Conservation (phyloP, 352 stramenopile genomes). For the Peronosclerospora sorghi region DNA sequence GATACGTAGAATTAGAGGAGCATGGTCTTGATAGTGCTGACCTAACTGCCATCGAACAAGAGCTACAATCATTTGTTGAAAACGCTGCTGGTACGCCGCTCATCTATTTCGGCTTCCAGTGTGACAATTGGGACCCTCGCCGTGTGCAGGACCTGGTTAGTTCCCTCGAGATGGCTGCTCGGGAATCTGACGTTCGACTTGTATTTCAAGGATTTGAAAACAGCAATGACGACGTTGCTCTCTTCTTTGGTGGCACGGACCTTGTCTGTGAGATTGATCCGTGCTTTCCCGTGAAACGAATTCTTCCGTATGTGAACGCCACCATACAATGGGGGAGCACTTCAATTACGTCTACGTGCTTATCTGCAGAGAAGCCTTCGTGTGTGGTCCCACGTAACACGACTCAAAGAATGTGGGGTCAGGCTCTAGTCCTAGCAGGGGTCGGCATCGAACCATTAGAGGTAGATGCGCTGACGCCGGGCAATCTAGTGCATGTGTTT, state of each 20-base stretch:
- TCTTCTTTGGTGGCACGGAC: slow-evolving; percentile 25
- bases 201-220: slow-evolving; percentile 47
- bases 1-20: slow-evolving; percentile 35
- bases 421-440: slow-evolving; percentile 32
- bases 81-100: slow-evolving; percentile 15
- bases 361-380: slow-evolving; percentile 31
- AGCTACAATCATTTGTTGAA: slow-evolving; percentile 9
- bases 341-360: slow-evolving; percentile 39
- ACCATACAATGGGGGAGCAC: slow-evolving; percentile 47
- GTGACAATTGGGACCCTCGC: slow-evolving; percentile 33
- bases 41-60: slow-evolving; percentile 14
- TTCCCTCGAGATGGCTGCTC: slow-evolving; percentile 32
- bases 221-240: slow-evolving; percentile 12
- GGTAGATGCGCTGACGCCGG: slow-evolving; percentile 25
- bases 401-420: slow-evolving; percentile 40
- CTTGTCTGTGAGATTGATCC: slow-evolving; percentile 40
- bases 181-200: slow-evolving; percentile 27
- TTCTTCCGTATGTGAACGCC: slow-evolving; percentile 27
- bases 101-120: slow-evolving; percentile 44
- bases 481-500: slow-evolving; percentile 36
- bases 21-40: slow-evolving; percentile 8
- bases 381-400: slow-evolving; percentile 40
- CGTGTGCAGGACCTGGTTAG: slow-evolving; percentile 30
- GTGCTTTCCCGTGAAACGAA: slow-evolving; percentile 23
- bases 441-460: slow-evolving; percentile 35